These are phyloP conservation scores for Chalciporus piperatoides DNA, from an alignment of 1,284 basidiomycete genomes.

Conservation along the genomic window DNA sequence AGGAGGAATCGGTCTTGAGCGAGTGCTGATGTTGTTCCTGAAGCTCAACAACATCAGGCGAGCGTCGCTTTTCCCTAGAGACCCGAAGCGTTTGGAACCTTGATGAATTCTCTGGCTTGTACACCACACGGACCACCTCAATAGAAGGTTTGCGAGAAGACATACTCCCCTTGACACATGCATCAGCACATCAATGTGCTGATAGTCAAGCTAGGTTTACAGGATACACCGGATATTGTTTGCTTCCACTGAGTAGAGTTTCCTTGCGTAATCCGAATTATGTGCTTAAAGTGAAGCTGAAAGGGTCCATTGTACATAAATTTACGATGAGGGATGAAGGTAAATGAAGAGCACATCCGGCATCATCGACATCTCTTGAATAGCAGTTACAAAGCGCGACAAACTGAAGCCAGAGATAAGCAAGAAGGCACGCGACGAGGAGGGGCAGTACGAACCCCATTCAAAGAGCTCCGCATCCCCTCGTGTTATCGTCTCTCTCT, in stretches of 20 bases:
- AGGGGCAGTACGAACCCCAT: constrained; percentile 13
- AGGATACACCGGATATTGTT: constrained; percentile 11
- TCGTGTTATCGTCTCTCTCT: constrained; percentile 46
- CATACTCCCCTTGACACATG: too few relatives aligned
- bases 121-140: too few relatives aligned
- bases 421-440: neutral
- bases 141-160: too few relatives aligned
- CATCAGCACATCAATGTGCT: neutral
- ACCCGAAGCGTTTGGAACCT: constrained; percentile 80
- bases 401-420: constrained; percentile 20
- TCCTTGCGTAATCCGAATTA: constrained; percentile 26
- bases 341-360: constrained; percentile 26
- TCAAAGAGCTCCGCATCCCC: neutral
- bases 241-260: constrained; percentile 14
- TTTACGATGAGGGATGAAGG: constrained; percentile 11
- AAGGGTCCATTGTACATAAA: constrained; percentile 25
- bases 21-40: constrained; percentile 94
- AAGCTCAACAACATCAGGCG: constrained; percentile 95
- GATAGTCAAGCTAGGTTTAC: constrained; percentile 19
- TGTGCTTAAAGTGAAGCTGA: constrained; percentile 11
- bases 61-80: constrained; percentile 92
- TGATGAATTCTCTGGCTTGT: constrained; percentile 29
- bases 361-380: constrained; percentile 17
- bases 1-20: constrained; percentile 87
- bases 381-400: constrained; percentile 23